Evolutionary conservation across 768 basidiomycete species (phyloP).

Genomic region (Hemileccinum impolitum): DNA sequence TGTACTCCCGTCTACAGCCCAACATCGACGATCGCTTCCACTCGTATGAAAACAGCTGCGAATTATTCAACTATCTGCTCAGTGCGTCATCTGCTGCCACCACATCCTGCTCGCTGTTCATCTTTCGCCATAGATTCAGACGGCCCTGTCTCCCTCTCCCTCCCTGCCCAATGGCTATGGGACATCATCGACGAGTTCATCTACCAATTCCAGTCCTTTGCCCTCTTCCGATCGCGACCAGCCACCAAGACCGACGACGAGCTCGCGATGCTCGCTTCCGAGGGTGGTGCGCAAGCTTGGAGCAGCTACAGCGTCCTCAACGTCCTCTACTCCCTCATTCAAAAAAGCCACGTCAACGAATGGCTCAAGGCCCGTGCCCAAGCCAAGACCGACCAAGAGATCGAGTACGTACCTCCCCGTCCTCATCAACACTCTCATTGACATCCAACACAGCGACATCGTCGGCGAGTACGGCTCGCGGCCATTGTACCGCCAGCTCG

Average conservation of each 20-base stretch:
- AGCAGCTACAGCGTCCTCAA: constrained; percentile 97
- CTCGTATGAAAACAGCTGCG: constrained; percentile 97
- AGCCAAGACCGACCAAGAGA: constrained; percentile 79
- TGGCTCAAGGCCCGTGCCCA: constrained; percentile 80
- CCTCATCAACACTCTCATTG: not conserved
- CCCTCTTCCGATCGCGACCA: constrained; percentile 83
- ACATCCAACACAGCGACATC: constrained; percentile 54
- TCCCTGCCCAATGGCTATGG: constrained; percentile 98
- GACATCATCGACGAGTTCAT: constrained; percentile 97
- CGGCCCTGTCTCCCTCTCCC: constrained; percentile 83
- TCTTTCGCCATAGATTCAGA: constrained; percentile 67
- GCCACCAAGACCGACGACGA: constrained; percentile 90
- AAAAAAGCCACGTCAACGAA: constrained; percentile 95
- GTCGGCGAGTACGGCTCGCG: constrained; percentile 89
- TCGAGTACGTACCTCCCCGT: constrained; percentile 53
- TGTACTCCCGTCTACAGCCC: constrained; percentile 92
- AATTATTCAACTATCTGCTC: constrained; percentile 95
- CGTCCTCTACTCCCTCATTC: constrained; percentile 96
- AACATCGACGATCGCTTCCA: constrained; percentile 98
- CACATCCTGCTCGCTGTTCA: not conserved
- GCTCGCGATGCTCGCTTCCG: constrained; percentile 74
- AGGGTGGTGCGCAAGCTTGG: constrained; percentile 82
- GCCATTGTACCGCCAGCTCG: constrained; percentile 90
- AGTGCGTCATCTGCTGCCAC: constrained; percentile 42
- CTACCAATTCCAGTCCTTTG: constrained; percentile 97